Evolutionary conservation across 1,284 basidiomycete genomes (phyloP).

Genomic region (Wallemia mellicola): DNA sequence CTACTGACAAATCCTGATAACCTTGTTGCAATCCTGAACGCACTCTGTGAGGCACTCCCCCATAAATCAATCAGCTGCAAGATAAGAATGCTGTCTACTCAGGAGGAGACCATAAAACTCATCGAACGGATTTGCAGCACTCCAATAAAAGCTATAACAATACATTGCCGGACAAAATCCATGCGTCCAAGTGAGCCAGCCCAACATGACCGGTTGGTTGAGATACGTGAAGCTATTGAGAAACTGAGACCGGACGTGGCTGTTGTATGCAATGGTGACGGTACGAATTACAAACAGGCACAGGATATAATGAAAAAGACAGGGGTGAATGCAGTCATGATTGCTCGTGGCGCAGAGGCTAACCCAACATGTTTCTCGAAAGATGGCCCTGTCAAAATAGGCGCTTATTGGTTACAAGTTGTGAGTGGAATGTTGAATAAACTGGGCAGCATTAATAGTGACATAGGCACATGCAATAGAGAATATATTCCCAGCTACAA

Average conservation of each 20-base stretch:
- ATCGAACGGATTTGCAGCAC: constrained; percentile 62
- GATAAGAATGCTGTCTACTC: constrained; percentile 60
- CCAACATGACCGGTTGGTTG: constrained; percentile 41
- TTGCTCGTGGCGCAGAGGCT: constrained; percentile 71
- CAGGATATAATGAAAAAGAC: constrained; percentile 40
- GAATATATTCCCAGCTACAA: neutral
- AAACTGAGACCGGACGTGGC: constrained; percentile 31
- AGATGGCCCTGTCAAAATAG: constrained; percentile 27
- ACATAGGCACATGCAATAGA: neutral
- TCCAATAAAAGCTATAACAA: constrained; percentile 48
- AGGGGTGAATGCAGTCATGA: constrained; percentile 77
- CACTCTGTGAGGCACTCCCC: constrained; percentile 40
- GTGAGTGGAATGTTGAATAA: neutral
- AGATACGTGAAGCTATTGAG: constrained; percentile 54
- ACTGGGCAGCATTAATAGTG: neutral
- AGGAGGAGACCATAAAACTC: constrained; percentile 58
- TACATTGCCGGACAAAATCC: constrained; percentile 78
- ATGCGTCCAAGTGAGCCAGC: constrained; percentile 70
- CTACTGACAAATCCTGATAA: constrained; percentile 71
- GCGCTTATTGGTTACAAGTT: neutral
- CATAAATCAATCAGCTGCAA: constrained; percentile 67
- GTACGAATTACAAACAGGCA: constrained; percentile 45
- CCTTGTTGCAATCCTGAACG: constrained; percentile 53
- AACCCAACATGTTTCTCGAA: constrained; percentile 68
- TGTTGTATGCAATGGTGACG: constrained; percentile 84